phyloP scores from a whole-genome alignment of 176 grass and related monocot genomes.

The Saccharum officinarum region DNA sequence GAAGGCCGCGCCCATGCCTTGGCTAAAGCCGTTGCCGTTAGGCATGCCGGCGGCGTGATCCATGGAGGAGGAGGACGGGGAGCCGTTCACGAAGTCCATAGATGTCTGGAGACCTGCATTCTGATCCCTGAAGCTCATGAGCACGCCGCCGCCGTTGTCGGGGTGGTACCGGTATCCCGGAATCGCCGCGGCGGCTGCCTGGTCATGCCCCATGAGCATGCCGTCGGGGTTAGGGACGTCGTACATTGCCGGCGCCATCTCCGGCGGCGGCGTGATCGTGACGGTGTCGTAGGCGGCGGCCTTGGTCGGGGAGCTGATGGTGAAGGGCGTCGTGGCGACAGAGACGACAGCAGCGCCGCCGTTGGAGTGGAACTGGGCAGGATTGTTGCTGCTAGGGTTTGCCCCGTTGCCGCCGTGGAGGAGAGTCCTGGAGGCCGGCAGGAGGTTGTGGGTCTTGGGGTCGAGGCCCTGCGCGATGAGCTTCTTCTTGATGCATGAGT shows the following conservation, averaged over 20 bases:
- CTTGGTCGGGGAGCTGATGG: slow-evolving; percentile 81
- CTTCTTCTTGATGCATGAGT: slow-evolving; percentile 99
- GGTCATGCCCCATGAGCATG: slow-evolving; percentile 43
- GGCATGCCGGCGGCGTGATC: slow-evolving; percentile 46
- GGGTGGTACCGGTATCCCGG: slow-evolving; percentile 53
- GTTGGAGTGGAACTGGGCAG: slow-evolving; percentile 47
- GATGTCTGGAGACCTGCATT: slow-evolving; percentile 41
- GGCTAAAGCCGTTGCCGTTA: slow-evolving; percentile 35
- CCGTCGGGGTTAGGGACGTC: slow-evolving; percentile 25
- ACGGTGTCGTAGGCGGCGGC: slow-evolving; percentile 41
- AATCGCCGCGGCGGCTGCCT: slow-evolving; percentile 13
- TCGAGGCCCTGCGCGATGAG: slow-evolving; percentile 94
- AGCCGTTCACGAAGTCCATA: slow-evolving; percentile 73
- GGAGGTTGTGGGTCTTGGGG: slow-evolving; percentile 96
- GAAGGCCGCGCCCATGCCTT: slow-evolving; percentile 41
- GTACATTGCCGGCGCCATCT: slow-evolving; percentile 39
- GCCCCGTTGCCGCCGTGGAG: slow-evolving; percentile 31
- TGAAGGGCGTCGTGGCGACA: slow-evolving; percentile 64
- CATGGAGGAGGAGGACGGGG: slow-evolving; percentile 64
- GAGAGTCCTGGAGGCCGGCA: slow-evolving; percentile 61
- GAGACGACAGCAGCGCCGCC: background rate
- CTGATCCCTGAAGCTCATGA: slow-evolving; percentile 80
- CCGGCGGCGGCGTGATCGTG: slow-evolving; percentile 13
- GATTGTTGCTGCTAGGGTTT: slow-evolving; percentile 36
- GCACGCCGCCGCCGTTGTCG: slow-evolving; percentile 46